These are phyloP conservation scores for Trichomonascus vanleenenianus DNA, from an alignment of 805 yeast genomes.

Conservation along the genomic window DNA sequence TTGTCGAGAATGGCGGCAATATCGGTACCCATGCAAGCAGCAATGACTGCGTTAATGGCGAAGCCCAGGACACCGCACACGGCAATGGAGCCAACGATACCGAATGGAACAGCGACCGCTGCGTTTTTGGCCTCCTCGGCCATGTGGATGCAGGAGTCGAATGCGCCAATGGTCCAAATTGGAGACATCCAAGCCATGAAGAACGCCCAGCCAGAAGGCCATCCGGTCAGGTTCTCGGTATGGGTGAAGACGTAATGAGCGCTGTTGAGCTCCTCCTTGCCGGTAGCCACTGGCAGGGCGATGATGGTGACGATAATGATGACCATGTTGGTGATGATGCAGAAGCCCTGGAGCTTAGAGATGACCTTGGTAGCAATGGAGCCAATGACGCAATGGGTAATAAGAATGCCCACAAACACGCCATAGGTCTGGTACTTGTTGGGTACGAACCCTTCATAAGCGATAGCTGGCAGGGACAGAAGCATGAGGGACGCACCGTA, in stretches of 20 bases:
- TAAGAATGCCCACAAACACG: constrained; percentile 53
- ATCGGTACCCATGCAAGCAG: constrained; percentile 44
- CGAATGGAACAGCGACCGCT: constrained; percentile 54
- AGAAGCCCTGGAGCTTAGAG: constrained; percentile 52
- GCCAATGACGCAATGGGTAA: constrained; percentile 46
- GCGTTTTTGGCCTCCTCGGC: constrained; percentile 64
- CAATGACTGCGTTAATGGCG: constrained; percentile 43
- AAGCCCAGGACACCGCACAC: constrained; percentile 55
- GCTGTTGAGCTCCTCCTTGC: constrained; percentile 33
- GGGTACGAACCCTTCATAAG: constrained; percentile 48
- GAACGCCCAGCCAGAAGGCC: constrained; percentile 56
- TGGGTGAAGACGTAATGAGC: constrained; percentile 50
- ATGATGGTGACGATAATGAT: constrained; percentile 40
- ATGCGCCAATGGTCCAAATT: constrained; percentile 70
- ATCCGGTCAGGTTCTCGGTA: constrained; percentile 42
- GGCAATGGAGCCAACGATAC: constrained; percentile 52
- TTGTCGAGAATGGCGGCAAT: constrained; percentile 36
- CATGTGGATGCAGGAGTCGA: constrained; percentile 67
- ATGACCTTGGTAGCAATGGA: constrained; percentile 49
- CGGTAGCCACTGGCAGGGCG: constrained; percentile 19
- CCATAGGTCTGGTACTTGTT: constrained; percentile 54
- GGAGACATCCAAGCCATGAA: constrained; percentile 53
- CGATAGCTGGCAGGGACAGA: constrained; percentile 30
- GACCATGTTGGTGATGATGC: constrained; percentile 47
- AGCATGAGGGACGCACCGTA: constrained; percentile 67